A percentile compares a stretch with the other conserved stretches of the same genome.
Conservation (phyloP, 2,329 filamentous ascomycete genomes). For the Stachybotrys chlorohalonatus region DNA sequence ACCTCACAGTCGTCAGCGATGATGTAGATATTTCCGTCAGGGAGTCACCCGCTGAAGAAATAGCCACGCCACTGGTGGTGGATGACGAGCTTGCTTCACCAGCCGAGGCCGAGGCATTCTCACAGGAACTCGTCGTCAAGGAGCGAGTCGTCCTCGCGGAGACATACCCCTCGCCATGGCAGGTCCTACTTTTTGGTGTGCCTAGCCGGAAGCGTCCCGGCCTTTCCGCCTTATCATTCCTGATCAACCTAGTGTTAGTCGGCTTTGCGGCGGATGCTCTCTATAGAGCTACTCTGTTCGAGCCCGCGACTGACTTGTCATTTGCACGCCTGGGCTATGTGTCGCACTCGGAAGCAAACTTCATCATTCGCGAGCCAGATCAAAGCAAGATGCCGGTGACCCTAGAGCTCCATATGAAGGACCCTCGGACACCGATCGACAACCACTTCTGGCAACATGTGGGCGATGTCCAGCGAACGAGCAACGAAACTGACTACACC, state of each 20-base stretch:
- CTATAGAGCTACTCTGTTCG: constrained; percentile 60
- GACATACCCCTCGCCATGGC: constrained; percentile 45
- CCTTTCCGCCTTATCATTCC: constrained; percentile 57
- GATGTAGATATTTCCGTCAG: constrained; percentile 47
- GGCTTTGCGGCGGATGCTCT: constrained; percentile 68
- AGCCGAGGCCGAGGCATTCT: constrained; percentile 24
- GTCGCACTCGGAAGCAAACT: constrained; percentile 66
- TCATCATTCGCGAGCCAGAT: constrained; percentile 81
- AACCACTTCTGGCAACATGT: constrained; percentile 56
- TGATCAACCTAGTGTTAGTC: constrained; percentile 63
- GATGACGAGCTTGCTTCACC: constrained; percentile 21
- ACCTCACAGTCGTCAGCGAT: constrained; percentile 51
- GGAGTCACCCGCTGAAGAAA: constrained; percentile 27
- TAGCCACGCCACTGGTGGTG: constrained; percentile 12
- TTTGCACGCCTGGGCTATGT: constrained; percentile 86
- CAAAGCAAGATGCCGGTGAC: constrained; percentile 64
- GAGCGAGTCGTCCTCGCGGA: constrained; percentile 54
- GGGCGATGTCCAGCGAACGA: constrained; percentile 56
- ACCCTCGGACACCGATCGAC: constrained; percentile 41
- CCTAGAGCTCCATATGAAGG: constrained; percentile 53
- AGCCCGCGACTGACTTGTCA: constrained; percentile 66
- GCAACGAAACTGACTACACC: constrained; percentile 77
- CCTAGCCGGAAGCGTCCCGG: constrained; percentile 63
- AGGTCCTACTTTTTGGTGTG: constrained; percentile 64
- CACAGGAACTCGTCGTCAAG: constrained; percentile 48